These are phyloP conservation scores for Spongiforma sp. DNA, from an alignment of 1,284 basidiomycete species.

Conservation along the genomic window DNA sequence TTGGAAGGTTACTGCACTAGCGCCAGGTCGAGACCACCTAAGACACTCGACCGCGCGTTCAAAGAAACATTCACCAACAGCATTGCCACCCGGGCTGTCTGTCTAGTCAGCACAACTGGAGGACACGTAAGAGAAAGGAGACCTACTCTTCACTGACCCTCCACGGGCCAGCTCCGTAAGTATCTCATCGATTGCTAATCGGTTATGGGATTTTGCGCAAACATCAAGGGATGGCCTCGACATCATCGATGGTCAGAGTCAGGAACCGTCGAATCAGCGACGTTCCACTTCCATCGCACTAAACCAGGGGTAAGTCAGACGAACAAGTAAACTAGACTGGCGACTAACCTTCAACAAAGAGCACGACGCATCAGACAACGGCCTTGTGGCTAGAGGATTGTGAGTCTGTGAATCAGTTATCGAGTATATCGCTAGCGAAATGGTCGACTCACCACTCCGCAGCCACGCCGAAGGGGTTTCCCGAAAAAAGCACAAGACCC, in stretches of 20 bases:
- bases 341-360: background rate
- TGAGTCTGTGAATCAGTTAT: constrained; percentile 20
- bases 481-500: constrained; percentile 14
- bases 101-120: constrained; percentile 9
- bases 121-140: rapidly evolving
- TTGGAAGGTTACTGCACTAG: constrained; percentile 13
- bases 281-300: constrained; percentile 24
- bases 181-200: constrained; percentile 10
- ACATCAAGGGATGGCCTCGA: constrained; percentile 7
- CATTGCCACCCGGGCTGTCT: constrained; percentile 19
- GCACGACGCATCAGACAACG: constrained; percentile 26
- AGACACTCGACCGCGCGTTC: too few relatives aligned
- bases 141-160: constrained; percentile 33
- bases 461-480: constrained; percentile 42
- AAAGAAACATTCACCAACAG: constrained; percentile 13
- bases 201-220: background rate
- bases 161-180: constrained; percentile 24
- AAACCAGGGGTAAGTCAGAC: background rate
- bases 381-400: constrained; percentile 11
- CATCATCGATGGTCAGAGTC: constrained; percentile 18
- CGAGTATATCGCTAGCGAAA: background rate
- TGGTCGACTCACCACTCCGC: too few relatives aligned
- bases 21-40: too few relatives aligned
- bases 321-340: background rate
- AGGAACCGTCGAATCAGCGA: constrained; percentile 19